Percentiles rank a stretch among this genome's conserved stretches.
Evolutionary conservation across 2,329 filamentous ascomycete genomes (phyloP).

Genomic region (Trichoderma sp.): DNA sequence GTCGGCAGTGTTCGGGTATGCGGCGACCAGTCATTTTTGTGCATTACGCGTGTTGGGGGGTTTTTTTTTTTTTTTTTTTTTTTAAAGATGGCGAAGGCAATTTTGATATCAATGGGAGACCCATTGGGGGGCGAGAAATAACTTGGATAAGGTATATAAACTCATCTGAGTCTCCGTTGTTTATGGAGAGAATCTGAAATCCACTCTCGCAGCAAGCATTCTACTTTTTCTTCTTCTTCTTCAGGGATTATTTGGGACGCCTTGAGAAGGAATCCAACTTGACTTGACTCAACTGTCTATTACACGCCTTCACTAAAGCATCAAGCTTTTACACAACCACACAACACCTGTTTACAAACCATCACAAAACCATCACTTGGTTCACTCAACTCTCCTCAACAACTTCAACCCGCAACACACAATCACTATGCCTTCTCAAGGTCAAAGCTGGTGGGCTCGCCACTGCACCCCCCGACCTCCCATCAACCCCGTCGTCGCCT

Average conservation of each 20-base stretch:
- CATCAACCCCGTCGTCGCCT: slow-evolving; percentile 33
- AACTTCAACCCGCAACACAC: not conserved
- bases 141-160: slow-evolving; percentile 5
- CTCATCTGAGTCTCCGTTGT: not conserved
- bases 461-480: slow-evolving; percentile 41
- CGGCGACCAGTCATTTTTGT: not conserved
- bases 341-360: not conserved
- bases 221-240: not conserved
- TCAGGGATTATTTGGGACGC: not conserved
- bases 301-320: not conserved
- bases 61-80: not conserved
- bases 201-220: not conserved
- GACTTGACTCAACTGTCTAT: not conserved
- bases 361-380: not conserved
- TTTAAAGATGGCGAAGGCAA: not conserved
- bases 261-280: not conserved
- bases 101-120: not conserved
- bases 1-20: slow-evolving; percentile 13
- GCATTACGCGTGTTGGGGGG: not conserved
- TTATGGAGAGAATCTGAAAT: not conserved
- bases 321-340: not conserved
- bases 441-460: slow-evolving; percentile 39
- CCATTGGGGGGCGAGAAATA: not conserved
- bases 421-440: slow-evolving; percentile 32
- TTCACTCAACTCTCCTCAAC: not conserved